These are phyloP conservation scores for Aspergillus unguis DNA, from an alignment of 2,329 filamentous ascomycete genomes.

Conservation along the genomic window DNA sequence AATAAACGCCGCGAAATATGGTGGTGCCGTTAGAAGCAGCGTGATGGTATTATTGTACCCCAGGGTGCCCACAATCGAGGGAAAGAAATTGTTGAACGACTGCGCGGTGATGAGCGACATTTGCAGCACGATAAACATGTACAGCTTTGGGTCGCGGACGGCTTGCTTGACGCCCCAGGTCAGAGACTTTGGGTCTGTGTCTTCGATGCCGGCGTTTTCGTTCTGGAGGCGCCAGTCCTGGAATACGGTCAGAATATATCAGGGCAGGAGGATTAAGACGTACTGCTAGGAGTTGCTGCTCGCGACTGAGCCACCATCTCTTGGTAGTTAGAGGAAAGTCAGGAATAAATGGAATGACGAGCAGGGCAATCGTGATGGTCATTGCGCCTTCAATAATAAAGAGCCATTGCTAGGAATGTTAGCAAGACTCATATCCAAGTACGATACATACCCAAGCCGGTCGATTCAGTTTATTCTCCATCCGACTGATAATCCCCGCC, in stretches of 20 bases:
- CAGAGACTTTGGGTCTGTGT: conserved; percentile 1
- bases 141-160: conserved; percentile 3
- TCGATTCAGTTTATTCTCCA: not conserved
- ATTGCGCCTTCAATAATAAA: conserved; percentile 5
- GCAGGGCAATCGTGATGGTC: not conserved
- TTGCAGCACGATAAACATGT: conserved; percentile 4
- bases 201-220: conserved; percentile 2
- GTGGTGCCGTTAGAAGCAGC: not conserved
- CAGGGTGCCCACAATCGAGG: not conserved
- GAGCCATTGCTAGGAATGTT: not conserved
- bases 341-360: conserved; percentile 2
- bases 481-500: conserved; percentile 2
- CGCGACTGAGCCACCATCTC: not conserved
- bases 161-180: conserved; percentile 4
- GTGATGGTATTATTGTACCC: conserved; percentile 2
- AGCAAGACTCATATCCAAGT: not conserved
- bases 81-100: conserved; percentile 7
- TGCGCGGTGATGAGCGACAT: conserved; percentile 4
- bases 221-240: conserved; percentile 5
- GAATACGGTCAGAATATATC: not conserved
- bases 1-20: conserved; percentile 3
- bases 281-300: conserved; percentile 1
- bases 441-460: conserved; percentile 1
- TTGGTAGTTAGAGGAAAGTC: not conserved
- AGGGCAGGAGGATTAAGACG: not conserved